Conservation (phyloP, 352 stramenopile genomes). For the Nothophytophthora sp. region DNA sequence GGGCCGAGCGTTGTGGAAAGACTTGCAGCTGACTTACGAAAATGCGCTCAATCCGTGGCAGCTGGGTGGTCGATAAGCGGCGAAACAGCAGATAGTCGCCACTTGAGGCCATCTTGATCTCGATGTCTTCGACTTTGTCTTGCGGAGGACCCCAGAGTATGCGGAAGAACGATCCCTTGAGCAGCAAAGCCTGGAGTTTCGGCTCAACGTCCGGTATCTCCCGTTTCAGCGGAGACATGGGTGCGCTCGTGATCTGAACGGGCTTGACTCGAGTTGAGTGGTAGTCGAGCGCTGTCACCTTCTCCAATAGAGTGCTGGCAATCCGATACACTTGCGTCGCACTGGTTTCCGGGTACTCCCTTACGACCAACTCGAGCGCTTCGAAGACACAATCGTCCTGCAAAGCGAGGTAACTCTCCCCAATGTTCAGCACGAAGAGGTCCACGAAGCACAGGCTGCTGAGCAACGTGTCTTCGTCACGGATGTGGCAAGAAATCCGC, state of each 20-base stretch:
- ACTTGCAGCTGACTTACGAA: conserved; percentile 48
- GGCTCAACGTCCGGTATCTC: too few species aligned
- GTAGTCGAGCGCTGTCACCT: conserved; percentile 21
- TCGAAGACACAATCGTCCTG: conserved; percentile 27
- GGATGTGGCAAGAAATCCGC: conserved; percentile 25
- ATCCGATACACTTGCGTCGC: conserved; percentile 20
- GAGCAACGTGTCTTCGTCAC: conserved; percentile 32
- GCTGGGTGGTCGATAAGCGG: conserved; percentile 16
- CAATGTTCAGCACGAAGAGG: conserved; percentile 20
- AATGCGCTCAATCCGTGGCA: conserved; percentile 32
- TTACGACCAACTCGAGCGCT: conserved; percentile 13
- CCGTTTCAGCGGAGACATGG: too few species aligned
- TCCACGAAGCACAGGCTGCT: conserved; percentile 32
- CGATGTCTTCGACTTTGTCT: conserved; percentile 28
- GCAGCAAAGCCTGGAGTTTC: conserved; percentile 11
- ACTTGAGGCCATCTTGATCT: conserved; percentile 32
- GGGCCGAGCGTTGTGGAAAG: conserved; percentile 13
- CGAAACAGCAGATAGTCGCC: conserved; percentile 47
- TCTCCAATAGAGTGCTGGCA: conserved; percentile 22
- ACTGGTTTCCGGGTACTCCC: conserved; percentile 18
- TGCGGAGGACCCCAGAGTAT: conserved; percentile 25
- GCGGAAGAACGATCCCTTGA: conserved; percentile 21
- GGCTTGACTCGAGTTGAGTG: conserved; percentile 9
- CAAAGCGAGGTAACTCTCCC: conserved; percentile 15
- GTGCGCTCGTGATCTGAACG: too few species aligned